A percentile compares a stretch with the other conserved stretches of the same genome.
phyloP scores from a whole-genome alignment of 805 yeast species.

The Spathaspora hagerdaliae region DNA sequence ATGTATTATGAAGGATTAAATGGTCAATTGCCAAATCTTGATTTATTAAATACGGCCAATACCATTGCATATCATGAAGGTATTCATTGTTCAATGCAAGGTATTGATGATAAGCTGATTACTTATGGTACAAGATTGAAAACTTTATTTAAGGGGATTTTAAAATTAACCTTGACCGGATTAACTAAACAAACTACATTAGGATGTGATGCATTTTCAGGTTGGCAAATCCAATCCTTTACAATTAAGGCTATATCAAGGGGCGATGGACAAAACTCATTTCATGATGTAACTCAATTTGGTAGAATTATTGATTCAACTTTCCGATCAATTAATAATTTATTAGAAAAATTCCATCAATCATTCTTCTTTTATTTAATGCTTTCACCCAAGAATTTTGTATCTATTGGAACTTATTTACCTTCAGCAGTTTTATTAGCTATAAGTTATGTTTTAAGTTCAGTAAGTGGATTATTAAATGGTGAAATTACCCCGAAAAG shows the following conservation, averaged over 20 bases:
- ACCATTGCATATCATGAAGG: constrained; percentile 72
- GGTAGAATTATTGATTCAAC: constrained; percentile 88
- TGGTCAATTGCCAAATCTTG: constrained; percentile 94
- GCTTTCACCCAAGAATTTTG: constrained; percentile 73
- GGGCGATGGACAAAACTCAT: constrained; percentile 32
- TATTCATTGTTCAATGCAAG: constrained; percentile 64
- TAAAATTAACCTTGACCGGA: constrained; percentile 69
- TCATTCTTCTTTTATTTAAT: constrained; percentile 89
- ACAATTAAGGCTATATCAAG: constrained; percentile 61
- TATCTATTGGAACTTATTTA: constrained; percentile 88
- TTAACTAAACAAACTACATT: constrained; percentile 51
- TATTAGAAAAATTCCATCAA: constrained; percentile 94
- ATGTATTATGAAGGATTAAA: constrained; percentile 82
- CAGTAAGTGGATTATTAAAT: constrained; percentile 54
- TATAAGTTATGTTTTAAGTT: constrained; percentile 62
- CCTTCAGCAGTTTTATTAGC: constrained; percentile 80
- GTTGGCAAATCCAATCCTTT: constrained; percentile 92
- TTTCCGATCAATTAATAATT: constrained; percentile 84
- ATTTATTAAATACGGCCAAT: constrained; percentile 79
- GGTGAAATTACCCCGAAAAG: constrained; percentile 26
- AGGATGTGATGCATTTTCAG: constrained; percentile 86
- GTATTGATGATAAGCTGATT: constrained; percentile 33
- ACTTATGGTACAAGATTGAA: constrained; percentile 51
- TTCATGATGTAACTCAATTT: constrained; percentile 75
- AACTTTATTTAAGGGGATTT: constrained; percentile 62